These are phyloP conservation scores for Ampelomyces quisqualis DNA, from an alignment of 2,329 filamentous ascomycete species.

Conservation along the genomic window DNA sequence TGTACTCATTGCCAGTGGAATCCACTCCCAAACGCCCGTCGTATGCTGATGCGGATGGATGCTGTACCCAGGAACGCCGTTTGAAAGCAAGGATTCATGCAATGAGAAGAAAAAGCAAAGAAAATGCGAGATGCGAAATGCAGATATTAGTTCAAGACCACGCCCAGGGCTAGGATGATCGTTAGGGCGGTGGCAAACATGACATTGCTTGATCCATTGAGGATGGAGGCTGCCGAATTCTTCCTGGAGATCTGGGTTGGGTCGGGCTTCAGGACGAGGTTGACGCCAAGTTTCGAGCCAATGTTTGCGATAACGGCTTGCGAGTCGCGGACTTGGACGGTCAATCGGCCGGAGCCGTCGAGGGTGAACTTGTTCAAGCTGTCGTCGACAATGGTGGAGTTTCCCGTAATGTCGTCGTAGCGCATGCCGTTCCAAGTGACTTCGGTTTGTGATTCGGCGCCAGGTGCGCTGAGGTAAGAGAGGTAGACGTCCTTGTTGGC, in stretches of 20 bases:
- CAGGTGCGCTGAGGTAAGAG: slow-evolving; percentile 51
- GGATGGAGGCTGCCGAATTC: slow-evolving; percentile 20
- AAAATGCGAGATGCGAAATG: background rate
- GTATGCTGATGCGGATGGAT: slow-evolving; percentile 1
- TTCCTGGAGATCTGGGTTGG: slow-evolving; percentile 32
- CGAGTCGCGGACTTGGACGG: slow-evolving; percentile 45
- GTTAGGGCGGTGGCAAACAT: slow-evolving; percentile 12
- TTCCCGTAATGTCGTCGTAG: slow-evolving; percentile 48
- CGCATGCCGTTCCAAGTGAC: slow-evolving; percentile 53
- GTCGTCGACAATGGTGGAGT: slow-evolving; percentile 39
- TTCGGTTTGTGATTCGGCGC: slow-evolving; percentile 47
- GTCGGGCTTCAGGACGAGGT: slow-evolving; percentile 32
- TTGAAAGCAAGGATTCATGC: background rate
- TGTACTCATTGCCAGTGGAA: no score
- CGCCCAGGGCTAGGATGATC: slow-evolving; percentile 11
- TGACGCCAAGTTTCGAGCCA: slow-evolving; percentile 42
- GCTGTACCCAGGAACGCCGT: background rate
- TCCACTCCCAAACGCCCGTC: no score
- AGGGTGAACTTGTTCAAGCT: slow-evolving; percentile 31
- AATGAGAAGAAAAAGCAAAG: background rate
- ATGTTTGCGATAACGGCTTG: slow-evolving; percentile 52
- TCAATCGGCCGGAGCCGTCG: slow-evolving; percentile 24
- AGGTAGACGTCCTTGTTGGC: slow-evolving; percentile 49
- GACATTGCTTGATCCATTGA: slow-evolving; percentile 12
- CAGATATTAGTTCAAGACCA: slow-evolving; percentile 2